Percentiles rank a stretch among this genome's conserved stretches.
Evolutionary conservation across 768 basidiomycete genomes (phyloP).

Genomic region (Suillus clintonianus): DNA sequence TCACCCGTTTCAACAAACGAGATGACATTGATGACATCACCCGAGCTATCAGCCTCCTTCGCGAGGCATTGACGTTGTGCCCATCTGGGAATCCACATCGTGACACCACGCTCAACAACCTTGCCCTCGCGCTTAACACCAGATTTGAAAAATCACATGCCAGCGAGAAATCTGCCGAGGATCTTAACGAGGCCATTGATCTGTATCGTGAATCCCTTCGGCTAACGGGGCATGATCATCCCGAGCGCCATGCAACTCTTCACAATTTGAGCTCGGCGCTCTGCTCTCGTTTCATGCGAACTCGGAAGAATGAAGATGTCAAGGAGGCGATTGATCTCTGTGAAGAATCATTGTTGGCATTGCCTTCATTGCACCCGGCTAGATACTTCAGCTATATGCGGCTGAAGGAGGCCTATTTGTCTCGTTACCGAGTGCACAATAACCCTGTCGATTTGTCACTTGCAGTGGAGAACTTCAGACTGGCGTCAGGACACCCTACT

Average conservation of each 20-base stretch:
- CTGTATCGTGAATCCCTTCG: constrained; percentile 12
- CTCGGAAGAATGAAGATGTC: constrained; percentile 14
- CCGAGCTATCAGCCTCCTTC: constrained; percentile 5
- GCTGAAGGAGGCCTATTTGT: constrained; percentile 16
- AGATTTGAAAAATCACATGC: constrained; percentile 10
- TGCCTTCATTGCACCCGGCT: not conserved
- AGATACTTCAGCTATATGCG: not conserved
- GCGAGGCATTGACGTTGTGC: constrained; percentile 8
- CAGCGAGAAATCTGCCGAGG: too few relatives aligned
- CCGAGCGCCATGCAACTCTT: constrained; percentile 1
- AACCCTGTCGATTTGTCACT: constrained; percentile 14
- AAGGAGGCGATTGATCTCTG: constrained; percentile 21
- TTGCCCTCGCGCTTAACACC: constrained; percentile 12
- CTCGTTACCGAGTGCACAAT: constrained; percentile 22
- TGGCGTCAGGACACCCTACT: constrained; percentile 13
- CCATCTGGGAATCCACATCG: constrained; percentile 6
- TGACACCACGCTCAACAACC: constrained; percentile 10
- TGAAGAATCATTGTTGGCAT: constrained; percentile 1
- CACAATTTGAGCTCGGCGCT: constrained; percentile 15
- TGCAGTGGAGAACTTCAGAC: constrained; percentile 21
- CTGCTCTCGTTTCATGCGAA: constrained; percentile 11
- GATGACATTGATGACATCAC: constrained; percentile 16
- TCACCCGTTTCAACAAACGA: constrained; percentile 13
- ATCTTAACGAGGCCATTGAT: constrained; percentile 19
- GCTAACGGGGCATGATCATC: constrained; percentile 7